phyloP scores from a whole-genome alignment of 352 stramenopile species.

The Globisporangium canariense region DNA sequence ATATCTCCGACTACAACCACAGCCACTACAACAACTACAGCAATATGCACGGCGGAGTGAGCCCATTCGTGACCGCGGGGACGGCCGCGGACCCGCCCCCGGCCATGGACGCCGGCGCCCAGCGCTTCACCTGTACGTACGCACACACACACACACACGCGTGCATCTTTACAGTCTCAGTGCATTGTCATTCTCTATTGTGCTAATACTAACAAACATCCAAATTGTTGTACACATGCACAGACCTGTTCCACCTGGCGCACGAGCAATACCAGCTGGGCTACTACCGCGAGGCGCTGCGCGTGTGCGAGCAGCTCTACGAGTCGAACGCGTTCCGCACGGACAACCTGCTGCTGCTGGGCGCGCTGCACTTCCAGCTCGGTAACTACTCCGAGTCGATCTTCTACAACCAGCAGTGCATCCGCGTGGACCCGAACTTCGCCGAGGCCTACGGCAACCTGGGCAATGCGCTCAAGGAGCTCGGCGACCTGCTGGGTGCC shows the following conservation, averaged over 20 bases:
- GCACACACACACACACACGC: too few relatives aligned
- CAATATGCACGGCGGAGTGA: conserved; percentile 10
- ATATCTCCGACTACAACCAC: background rate
- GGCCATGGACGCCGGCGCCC: conserved; percentile 37
- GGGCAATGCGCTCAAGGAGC: conserved; percentile 93
- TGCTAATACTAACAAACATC: background rate
- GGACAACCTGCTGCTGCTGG: conserved; percentile 92
- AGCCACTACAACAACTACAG: background rate
- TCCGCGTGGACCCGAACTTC: conserved; percentile 90
- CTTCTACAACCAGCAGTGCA: conserved; percentile 95
- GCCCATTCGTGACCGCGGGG: conserved; percentile 8
- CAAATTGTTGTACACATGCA: background rate
- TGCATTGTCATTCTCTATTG: conserved; percentile 12
- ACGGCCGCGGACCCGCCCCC: conserved; percentile 13
- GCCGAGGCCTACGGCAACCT: conserved; percentile 93
- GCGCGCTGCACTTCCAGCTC: conserved; percentile 93
- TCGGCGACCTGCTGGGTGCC: conserved; percentile 86
- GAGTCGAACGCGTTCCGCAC: conserved; percentile 79
- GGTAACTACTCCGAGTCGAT: conserved; percentile 90
- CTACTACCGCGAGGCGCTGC: conserved; percentile 84
- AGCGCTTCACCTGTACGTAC: conserved; percentile 71
- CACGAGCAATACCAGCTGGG: conserved; percentile 87
- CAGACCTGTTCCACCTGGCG: conserved; percentile 73
- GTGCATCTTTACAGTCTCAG: conserved; percentile 2
- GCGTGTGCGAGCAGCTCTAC: conserved; percentile 88